Evolutionary conservation across 2,329 filamentous ascomycete species (phyloP), one percentile per base, ranked within the genome.

Genomic region (Fusarium sp.): DNA sequence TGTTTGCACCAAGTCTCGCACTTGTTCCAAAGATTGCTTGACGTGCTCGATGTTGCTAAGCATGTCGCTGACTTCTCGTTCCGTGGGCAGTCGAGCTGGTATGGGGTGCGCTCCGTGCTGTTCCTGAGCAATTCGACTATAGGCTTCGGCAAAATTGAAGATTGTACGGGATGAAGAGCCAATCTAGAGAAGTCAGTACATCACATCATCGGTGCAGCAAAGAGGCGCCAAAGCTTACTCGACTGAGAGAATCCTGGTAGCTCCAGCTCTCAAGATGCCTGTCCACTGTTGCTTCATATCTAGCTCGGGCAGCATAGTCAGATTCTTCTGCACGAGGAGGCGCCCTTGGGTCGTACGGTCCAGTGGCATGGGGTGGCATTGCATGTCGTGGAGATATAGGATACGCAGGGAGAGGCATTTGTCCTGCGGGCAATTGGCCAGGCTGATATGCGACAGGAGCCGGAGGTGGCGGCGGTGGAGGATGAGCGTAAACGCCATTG

Each of bases 81-180:
- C 86, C 8, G 82, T 83, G 0, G 87, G 87, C 44, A 89, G 76
- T 54, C 86, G 80, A 45, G 85, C 84, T 2, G 84, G 83, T 22
- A 87, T 84, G 1, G 84, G 82, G 28, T 86, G 84, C 14, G 81
- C 79, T 7, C 83, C 82, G 45, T 87, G 84, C 69, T 88, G 85
- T 66, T 88, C 86, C 11, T 83, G 82, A 4, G 85, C 85, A 24
- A 87, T 81, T 48, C 83, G 81, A 7, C 79, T 79, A 53, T 87
- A 88, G 2, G 83, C 84, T 65, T 88, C 86, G 33, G 85, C 84
- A 71, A 88, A 89, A 63, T 85, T 84, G 71, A 80, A 85, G 10
- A 88, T 80, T 2, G 84, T 87, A 35, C 85, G 82, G 17, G 85
- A 83, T 5, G 81, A 80, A 55, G 80, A 81, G 43, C 80, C 81